Evolutionary conservation across 2,329 filamentous ascomycete species (phyloP).

Genomic region (Leptographium galeiforme): DNA sequence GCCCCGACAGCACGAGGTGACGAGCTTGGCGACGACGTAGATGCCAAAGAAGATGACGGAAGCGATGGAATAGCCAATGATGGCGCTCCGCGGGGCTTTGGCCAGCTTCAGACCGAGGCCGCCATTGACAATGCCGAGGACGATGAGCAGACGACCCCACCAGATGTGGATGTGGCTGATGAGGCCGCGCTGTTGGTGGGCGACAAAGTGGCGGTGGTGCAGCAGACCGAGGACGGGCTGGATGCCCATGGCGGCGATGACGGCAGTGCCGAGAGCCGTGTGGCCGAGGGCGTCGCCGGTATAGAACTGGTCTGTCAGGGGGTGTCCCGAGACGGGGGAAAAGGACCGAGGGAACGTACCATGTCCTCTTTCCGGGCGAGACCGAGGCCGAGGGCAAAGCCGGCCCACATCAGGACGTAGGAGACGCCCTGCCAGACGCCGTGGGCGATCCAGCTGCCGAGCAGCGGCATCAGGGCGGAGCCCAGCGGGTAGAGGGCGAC

Average conservation of each 20-base stretch:
- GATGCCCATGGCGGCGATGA: constrained; percentile 38
- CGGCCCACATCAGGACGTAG: constrained; percentile 45
- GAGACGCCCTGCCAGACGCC: constrained; percentile 39
- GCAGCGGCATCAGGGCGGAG: constrained; percentile 43
- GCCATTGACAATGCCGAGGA: constrained; percentile 49
- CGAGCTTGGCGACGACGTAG: constrained; percentile 26
- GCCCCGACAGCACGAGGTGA: constrained; percentile 3
- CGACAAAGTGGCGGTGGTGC: constrained; percentile 42
- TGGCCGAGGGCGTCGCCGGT: constrained; percentile 27
- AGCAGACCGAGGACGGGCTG: constrained; percentile 45
- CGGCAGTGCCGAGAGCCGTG: constrained; percentile 40
- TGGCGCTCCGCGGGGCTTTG: constrained; percentile 22
- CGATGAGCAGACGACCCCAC: constrained; percentile 45
- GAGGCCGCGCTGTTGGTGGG: constrained; percentile 30
- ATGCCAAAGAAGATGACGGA: constrained; percentile 31
- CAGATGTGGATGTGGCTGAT: constrained; percentile 47
- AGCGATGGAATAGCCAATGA: constrained; percentile 43
- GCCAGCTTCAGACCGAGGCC: constrained; percentile 45
- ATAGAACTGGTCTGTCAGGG: constrained; percentile 29
- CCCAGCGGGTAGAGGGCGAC: constrained; percentile 46
- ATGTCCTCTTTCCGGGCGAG: constrained; percentile 24
- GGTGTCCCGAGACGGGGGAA: background rate
- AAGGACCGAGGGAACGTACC: too few relatives aligned
- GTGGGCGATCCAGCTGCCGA: constrained; percentile 46
- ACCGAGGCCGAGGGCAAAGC: constrained; percentile 43